Evolutionary conservation across 2,329 filamentous ascomycete species (phyloP).

Genomic region (Achaetomium macrosporum): DNA sequence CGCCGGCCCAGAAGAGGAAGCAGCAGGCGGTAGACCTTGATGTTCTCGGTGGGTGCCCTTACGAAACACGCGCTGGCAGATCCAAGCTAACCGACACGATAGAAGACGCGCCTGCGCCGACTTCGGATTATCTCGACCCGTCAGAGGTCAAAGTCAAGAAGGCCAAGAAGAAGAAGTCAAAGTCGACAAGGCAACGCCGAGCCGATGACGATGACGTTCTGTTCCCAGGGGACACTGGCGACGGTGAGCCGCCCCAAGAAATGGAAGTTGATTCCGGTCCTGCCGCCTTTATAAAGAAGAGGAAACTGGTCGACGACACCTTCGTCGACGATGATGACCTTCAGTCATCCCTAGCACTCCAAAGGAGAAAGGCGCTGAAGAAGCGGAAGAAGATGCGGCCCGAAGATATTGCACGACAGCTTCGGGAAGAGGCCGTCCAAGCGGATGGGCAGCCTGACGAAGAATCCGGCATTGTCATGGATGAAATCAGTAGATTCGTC

Average conservation of each 20-base stretch:
- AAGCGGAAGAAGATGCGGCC: conserved; percentile 84
- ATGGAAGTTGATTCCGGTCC: conserved; percentile 74
- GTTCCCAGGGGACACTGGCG: conserved; percentile 37
- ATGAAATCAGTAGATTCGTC: conserved; percentile 93
- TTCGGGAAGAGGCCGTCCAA: conserved; percentile 55
- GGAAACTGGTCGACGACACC: conserved; percentile 57
- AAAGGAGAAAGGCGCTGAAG: conserved; percentile 77
- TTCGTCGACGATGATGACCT: conserved; percentile 91
- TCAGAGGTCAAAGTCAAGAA: conserved; percentile 91
- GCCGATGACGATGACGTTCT: conserved; percentile 56
- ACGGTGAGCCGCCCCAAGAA: conserved; percentile 35
- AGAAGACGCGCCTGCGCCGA: conserved; percentile 51
- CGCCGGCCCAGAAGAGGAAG: conserved; percentile 55
- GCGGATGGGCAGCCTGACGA: conserved; percentile 39
- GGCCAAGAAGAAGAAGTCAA: conserved; percentile 84
- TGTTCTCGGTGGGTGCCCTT: conserved; percentile 44
- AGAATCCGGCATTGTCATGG: conserved; percentile 70
- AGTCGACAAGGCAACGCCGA: conserved; percentile 64
- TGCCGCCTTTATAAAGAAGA: conserved; percentile 49
- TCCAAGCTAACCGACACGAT: conserved; percentile 34
- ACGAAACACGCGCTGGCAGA: neutral
- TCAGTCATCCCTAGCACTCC: conserved; percentile 76
- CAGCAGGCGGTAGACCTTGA: conserved; percentile 72
- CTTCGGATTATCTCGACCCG: conserved; percentile 83
- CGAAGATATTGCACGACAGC: conserved; percentile 77